Conservation (phyloP, 768 basidiomycete species). For the Naganishia randhawae region DNA sequence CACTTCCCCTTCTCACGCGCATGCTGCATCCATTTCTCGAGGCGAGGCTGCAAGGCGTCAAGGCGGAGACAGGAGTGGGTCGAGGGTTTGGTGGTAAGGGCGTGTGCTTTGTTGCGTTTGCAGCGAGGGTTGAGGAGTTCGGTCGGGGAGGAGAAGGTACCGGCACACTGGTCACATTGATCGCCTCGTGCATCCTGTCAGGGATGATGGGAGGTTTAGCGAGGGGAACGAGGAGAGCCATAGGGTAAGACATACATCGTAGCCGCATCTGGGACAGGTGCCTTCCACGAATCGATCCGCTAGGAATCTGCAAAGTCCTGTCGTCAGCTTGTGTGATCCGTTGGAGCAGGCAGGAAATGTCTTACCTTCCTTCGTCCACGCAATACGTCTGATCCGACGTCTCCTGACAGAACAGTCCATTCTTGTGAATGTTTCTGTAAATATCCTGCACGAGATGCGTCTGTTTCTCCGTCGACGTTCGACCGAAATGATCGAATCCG, state of each 20-base stretch:
- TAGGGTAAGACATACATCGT: slow-evolving; percentile 58
- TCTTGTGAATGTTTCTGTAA: slow-evolving; percentile 75
- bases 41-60: slow-evolving; percentile 71
- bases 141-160: slow-evolving; percentile 80
- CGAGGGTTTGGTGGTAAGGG: slow-evolving; percentile 68
- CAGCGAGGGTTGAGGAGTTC: slow-evolving; percentile 94
- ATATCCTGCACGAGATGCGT: slow-evolving; percentile 92
- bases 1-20: slow-evolving; percentile 80
- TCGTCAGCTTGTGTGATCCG: slow-evolving; percentile 50
- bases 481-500: slow-evolving; percentile 91
- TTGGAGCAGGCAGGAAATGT: not conserved
- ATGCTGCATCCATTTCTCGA: slow-evolving; percentile 81
- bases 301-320: slow-evolving; percentile 57
- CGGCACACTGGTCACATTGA: slow-evolving; percentile 90
- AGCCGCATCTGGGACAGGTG: slow-evolving; percentile 89
- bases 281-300: slow-evolving; percentile 98
- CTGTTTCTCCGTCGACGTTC: slow-evolving; percentile 84
- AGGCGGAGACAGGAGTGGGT: slow-evolving; percentile 89
- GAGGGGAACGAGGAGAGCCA: not conserved
- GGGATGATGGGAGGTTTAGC: not conserved
- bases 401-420: slow-evolving; percentile 73
- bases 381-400: slow-evolving; percentile 91
- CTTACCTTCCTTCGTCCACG: slow-evolving; percentile 78
- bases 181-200: slow-evolving; percentile 89
- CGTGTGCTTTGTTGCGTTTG: slow-evolving; percentile 74